phyloP scores from a whole-genome alignment of 768 basidiomycete genomes.

The Kwoniella newhampshirensis region DNA sequence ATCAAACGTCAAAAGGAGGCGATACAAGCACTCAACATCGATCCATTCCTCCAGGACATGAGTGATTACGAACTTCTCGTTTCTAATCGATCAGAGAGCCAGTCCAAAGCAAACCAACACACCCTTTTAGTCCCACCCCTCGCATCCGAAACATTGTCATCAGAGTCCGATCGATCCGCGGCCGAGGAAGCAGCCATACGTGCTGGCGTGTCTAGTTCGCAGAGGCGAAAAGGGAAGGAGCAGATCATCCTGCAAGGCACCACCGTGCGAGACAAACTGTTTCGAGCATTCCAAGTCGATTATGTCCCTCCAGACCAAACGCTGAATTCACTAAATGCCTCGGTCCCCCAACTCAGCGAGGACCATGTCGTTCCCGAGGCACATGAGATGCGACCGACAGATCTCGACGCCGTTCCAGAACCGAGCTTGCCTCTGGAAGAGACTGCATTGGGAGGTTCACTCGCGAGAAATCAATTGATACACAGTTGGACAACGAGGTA shows the following conservation, averaged over 20 bases:
- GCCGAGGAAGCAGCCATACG: not conserved
- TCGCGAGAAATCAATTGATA: conserved; percentile 71
- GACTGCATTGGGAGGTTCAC: conserved; percentile 58
- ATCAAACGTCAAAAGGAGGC: conserved; percentile 71
- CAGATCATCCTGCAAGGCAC: conserved; percentile 66
- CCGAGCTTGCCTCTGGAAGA: conserved; percentile 52
- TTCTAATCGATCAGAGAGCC: too few species aligned
- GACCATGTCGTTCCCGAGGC: conserved; percentile 29
- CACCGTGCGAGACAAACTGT: conserved; percentile 66
- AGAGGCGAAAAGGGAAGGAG: conserved; percentile 2
- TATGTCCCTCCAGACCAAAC: conserved; percentile 23
- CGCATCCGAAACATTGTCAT: not conserved
- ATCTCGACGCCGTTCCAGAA: conserved; percentile 48
- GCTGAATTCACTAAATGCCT: conserved; percentile 1
- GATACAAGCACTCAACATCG: conserved; percentile 61
- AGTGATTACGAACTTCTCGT: conserved; percentile 9
- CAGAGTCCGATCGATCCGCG: not conserved
- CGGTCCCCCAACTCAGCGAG: not conserved
- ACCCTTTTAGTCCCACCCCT: too few species aligned
- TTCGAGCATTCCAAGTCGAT: conserved; percentile 60
- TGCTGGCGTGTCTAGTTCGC: too few species aligned
- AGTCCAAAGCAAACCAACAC: too few species aligned
- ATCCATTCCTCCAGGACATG: conserved; percentile 56
- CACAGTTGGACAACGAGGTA: conserved; percentile 79
- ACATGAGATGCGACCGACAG: conserved; percentile 33